Percentiles rank a stretch among this genome's conserved stretches.
phyloP scores from a whole-genome alignment of 192 early-diverging fungal genomes.

The Entomortierella beljakovae region DNA sequence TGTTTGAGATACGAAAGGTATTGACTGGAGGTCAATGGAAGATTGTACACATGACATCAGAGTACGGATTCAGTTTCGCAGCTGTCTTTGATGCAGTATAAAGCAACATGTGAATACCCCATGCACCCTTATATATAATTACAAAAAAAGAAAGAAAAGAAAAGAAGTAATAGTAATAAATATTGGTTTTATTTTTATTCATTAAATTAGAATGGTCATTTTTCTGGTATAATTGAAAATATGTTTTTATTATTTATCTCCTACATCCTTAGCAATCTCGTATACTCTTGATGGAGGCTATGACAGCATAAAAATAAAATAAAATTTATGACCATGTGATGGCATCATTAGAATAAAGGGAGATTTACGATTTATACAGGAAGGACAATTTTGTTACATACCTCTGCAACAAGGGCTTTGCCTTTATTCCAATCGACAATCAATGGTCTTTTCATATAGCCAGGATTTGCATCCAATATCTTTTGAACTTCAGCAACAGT shows the following conservation, averaged over 20 bases:
- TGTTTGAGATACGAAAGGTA: conserved; percentile 43
- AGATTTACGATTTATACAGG: not conserved
- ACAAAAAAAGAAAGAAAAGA: conserved; percentile 2
- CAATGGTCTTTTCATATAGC: conserved; percentile 30
- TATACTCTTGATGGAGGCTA: conserved; percentile 28
- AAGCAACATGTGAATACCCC: not conserved
- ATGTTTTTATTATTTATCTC: conserved; percentile 10
- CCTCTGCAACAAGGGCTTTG: conserved; percentile 33
- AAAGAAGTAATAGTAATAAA: not conserved
- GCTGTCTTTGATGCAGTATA: conserved; percentile 53
- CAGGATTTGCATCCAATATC: conserved; percentile 44
- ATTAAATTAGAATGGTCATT: not conserved
- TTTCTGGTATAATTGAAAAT: not conserved
- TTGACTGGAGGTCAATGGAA: conserved; percentile 35
- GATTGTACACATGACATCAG: conserved; percentile 52
- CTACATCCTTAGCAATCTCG: conserved; percentile 41
- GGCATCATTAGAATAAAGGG: not conserved
- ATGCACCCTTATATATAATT: too few relatives aligned
- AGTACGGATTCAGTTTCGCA: conserved; percentile 52
- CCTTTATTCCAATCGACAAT: conserved; percentile 50
- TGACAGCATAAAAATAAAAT: not conserved
- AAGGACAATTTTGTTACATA: not conserved
- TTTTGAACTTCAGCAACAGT: conserved; percentile 44
- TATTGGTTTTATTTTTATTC: not conserved
- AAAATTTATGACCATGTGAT: not conserved